Evolutionary conservation across 768 basidiomycete species (phyloP).

Genomic region (Tylopilus vinaceipallidus): DNA sequence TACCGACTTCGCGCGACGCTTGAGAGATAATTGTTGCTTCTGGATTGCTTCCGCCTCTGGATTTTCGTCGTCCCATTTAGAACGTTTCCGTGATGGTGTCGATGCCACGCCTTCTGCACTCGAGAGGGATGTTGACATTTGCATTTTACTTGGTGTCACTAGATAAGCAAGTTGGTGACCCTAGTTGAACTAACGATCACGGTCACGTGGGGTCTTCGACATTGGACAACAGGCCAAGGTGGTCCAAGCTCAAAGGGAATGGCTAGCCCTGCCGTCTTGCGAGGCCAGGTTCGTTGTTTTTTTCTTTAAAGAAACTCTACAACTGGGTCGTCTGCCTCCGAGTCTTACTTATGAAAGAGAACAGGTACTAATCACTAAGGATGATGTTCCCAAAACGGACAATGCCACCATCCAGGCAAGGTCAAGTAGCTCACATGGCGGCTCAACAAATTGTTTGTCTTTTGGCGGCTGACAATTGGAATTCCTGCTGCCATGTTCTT

Average conservation of each 20-base stretch:
- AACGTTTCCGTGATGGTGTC: slow-evolving; percentile 68
- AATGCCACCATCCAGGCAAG: slow-evolving; percentile 17
- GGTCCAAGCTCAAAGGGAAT: slow-evolving; percentile 22
- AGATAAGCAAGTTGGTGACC: too few species aligned
- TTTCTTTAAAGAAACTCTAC: slow-evolving; percentile 10
- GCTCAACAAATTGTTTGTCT: too few species aligned
- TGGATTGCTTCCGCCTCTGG: slow-evolving; percentile 39
- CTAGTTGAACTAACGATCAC: too few species aligned
- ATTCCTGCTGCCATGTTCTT: too few species aligned
- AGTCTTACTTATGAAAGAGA: slow-evolving; percentile 5
- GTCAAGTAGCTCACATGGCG: too few species aligned
- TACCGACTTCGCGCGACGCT: slow-evolving; percentile 51
- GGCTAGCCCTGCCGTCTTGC: background rate
- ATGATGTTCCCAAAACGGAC: slow-evolving; percentile 16
- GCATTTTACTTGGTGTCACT: slow-evolving; percentile 2
- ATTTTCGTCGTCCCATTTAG: slow-evolving; percentile 66
- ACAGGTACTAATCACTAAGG: slow-evolving; percentile 15
- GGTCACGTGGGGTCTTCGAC: slow-evolving; percentile 13
- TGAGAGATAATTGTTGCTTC: slow-evolving; percentile 41
- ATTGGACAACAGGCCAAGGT: slow-evolving; percentile 24
- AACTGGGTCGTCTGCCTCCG: background rate
- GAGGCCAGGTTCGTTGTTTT: background rate
- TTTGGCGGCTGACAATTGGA: too few species aligned
- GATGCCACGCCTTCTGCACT: slow-evolving; percentile 36
- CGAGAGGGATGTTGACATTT: slow-evolving; percentile 22